Evolutionary conservation across 2,329 filamentous ascomycete species (phyloP), one percentile per base, ranked within the genome.

Genomic region (Albifimbria verrucaria): DNA sequence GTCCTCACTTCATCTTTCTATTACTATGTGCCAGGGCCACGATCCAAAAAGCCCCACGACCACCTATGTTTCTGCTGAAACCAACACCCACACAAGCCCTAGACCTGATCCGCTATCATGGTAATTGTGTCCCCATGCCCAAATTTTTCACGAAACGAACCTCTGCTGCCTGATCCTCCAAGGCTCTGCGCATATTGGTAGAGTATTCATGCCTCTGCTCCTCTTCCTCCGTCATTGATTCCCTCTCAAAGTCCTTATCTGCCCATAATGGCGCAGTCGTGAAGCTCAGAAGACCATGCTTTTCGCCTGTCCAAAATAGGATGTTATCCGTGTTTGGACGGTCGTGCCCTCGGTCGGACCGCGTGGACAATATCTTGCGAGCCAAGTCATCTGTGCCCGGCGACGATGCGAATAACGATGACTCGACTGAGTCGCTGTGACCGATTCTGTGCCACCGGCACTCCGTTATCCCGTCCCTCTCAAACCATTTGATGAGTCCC

Each of bases 401-500:
- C 74, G 75, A 77, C 25, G 70, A 76, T 23, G 70, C 75, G 64
- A 82, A 85, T 23, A 82, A 71, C 10, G 78, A 81, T 9, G 70
- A 67, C 43, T 73, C 72, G 23, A 71, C 66, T 47, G 69, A 63
- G 55, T 82, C 77, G 61, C 79, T 80, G 54, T 82, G 76, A 2
- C 83, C 81, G 24, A 87, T 79, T 58, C 73, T 77, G 56, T 78
- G 72, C 56, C 73, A 70, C 48, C 82, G 75, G 42, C 81, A 79
- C 59, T 86, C 81, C 6, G 82, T 85, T 55, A 78, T 77, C 1
- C 89, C 92, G 64, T 97, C 91, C 32, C 92, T 80, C 70, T 97
- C 93, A 44, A 95, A 84, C 92, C 93, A 97, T 67, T 91, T 93
- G 57, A 97, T 70, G 49, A 87, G 85, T 0, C 93, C 93, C 22